A percentile compares a stretch with the other conserved stretches of the same genome.
Evolutionary conservation across 331 rosid genomes (phyloP).

Genomic region (Malus hybrid): DNA sequence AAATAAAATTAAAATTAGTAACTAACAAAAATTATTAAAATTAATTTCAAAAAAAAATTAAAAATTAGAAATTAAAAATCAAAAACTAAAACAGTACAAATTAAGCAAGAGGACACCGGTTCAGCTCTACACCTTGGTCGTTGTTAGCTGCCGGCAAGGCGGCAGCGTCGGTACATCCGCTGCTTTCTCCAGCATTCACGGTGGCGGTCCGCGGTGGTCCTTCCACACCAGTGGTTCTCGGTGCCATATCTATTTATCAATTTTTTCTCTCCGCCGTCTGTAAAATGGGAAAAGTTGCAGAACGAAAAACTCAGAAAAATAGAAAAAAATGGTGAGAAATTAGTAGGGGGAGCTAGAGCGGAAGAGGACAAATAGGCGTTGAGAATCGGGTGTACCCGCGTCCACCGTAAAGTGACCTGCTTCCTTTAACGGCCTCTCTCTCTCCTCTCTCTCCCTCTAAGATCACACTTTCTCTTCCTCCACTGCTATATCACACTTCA

Average conservation of each 20-base stretch:
- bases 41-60: background rate
- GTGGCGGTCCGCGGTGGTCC: background rate
- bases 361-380: constrained; percentile 10
- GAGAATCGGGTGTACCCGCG: constrained; percentile 9
- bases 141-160: background rate
- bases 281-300: background rate
- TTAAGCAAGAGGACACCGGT: background rate
- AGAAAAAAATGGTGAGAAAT: background rate
- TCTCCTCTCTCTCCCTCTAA: background rate
- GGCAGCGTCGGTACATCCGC: background rate
- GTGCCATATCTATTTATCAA: background rate
- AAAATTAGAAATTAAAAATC: background rate
- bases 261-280: background rate
- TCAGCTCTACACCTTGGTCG: constrained; percentile 7
- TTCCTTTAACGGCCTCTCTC: background rate
- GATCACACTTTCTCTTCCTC: background rate
- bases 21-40: background rate
- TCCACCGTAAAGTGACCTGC: background rate
- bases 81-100: background rate
- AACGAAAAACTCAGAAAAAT: background rate
- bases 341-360: background rate
- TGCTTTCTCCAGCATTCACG: background rate
- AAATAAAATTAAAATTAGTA: background rate
- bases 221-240: background rate
- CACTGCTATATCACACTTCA: background rate